Base-by-base conservation (phyloP, 768 basidiomycete species). In the Trametes cubensis region DNA sequence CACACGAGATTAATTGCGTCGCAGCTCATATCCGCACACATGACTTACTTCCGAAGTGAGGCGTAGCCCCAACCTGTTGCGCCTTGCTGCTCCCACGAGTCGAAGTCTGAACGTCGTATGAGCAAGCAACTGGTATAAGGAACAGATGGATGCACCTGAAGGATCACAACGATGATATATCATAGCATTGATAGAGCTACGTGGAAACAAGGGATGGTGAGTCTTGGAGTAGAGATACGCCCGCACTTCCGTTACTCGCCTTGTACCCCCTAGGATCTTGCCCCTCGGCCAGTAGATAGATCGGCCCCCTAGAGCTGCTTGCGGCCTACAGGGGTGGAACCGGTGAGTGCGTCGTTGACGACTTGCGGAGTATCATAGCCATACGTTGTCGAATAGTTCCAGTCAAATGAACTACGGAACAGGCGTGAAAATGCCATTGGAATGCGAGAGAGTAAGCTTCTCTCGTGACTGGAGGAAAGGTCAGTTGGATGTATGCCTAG, bases 361-460 rank as follows among this genome's bases (percentile, higher is more conserved):
- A 40, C 23, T 4, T 2, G 26, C 6, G 6, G 15, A 6, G 11
- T 17, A 7, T 4, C 3, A 26, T 20, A 4, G n/a, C 23, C 61
- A 14, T 26, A 70, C 66, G 30, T 62, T 11, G 65, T 66, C 18
- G 62, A n/a, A 28, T 60, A 64, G 6, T 48, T 51, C 66, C 66
- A 87, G 34, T 84, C 81, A 67, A 81, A 77, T 47, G 77, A 76
- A 2, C 77, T 73, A 46, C 75, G 70, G 58, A 84, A 82, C 6
- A 89, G 69, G 14, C 71, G 48, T 1, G 41, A 3, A 42, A 64
- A 75, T 2, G 46, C 66, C 4, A 68, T 40, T 3, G 62, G 25
- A 69, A 62, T 64, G 70, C 61, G 59, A 6, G 66, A 56, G 41
- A 58, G 21, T 5, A 69, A 55, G 23, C 55, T 57, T 18, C 39